These are phyloP conservation scores for Suhomyces bolitotheri DNA, from an alignment of 1,139 yeast species.

Conservation along the genomic window DNA sequence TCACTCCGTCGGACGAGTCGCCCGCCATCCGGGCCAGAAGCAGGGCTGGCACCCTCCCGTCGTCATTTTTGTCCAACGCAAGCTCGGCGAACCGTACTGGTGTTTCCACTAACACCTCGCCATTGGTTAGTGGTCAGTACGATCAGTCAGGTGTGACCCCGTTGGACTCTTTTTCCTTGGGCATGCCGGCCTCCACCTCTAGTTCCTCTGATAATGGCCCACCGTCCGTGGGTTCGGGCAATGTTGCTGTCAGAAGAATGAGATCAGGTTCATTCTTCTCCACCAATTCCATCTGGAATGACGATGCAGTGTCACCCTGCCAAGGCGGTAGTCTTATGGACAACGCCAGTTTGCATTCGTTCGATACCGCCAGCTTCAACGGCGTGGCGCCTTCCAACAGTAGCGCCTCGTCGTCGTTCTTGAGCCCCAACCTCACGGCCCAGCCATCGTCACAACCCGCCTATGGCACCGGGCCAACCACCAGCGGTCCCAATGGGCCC, in stretches of 20 bases:
- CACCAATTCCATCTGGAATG: conserved; percentile 51
- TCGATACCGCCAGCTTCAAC: conserved; percentile 15
- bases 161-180: conserved; percentile 27
- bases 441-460: conserved; percentile 19
- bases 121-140: conserved; percentile 19
- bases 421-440: conserved; percentile 36
- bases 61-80: conserved; percentile 31
- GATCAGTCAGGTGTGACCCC: conserved; percentile 14
- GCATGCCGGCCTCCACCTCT: conserved; percentile 18
- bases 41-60: conserved; percentile 59
- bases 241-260: conserved; percentile 26
- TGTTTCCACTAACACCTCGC: conserved; percentile 18
- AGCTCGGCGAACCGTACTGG: conserved; percentile 7
- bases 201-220: conserved; percentile 15
- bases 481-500: conserved; percentile 3
- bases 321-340: conserved; percentile 18
- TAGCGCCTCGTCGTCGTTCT: conserved; percentile 26
- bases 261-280: conserved; percentile 49
- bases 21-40: conserved; percentile 34
- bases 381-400: conserved; percentile 13
- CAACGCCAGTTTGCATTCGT: conserved; percentile 18
- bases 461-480: conserved; percentile 6
- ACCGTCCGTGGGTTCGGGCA: conserved; percentile 4
- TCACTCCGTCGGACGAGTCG: conserved; percentile 27
- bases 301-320: conserved; percentile 31